phyloP scores from a whole-genome alignment of 257 asterid genomes.

The Leptodermis oblonga region DNA sequence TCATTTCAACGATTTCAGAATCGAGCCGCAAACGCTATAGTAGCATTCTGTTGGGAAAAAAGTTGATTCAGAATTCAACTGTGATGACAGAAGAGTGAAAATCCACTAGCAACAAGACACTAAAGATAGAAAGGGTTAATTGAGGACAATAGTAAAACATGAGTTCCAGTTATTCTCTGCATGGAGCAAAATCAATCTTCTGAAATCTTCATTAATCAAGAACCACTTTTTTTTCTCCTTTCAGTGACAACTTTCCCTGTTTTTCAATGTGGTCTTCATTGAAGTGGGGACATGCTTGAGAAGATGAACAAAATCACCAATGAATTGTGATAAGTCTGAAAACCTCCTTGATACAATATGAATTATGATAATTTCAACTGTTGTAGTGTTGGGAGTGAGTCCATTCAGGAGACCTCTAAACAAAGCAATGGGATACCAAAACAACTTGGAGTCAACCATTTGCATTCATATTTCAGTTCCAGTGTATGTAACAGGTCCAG shows the following conservation, averaged over 20 bases:
- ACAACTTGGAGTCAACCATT: too few relatives aligned
- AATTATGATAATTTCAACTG: too few relatives aligned
- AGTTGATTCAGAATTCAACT: background rate
- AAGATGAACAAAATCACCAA: too few relatives aligned
- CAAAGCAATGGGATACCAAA: background rate
- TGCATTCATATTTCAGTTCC: too few relatives aligned
- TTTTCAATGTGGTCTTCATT: background rate
- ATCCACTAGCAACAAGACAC: background rate
- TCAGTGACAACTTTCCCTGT: background rate
- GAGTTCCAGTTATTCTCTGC: slow-evolving; percentile 4
- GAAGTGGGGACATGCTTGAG: too few relatives aligned
- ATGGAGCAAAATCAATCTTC: background rate
- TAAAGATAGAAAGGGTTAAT: background rate
- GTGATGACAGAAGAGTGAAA: background rate
- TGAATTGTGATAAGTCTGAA: too few relatives aligned
- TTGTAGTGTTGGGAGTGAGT: background rate
- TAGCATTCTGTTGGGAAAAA: background rate
- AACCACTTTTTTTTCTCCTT: background rate
- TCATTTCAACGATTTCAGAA: slow-evolving; percentile 27
- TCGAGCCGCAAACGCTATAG: slow-evolving; percentile 14
- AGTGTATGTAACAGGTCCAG: too few relatives aligned
- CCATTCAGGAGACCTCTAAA: background rate
- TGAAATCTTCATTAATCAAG: background rate
- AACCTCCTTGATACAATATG: too few relatives aligned
- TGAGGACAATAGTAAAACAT: background rate